Percentiles rank a stretch among this genome's conserved stretches.
phyloP scores from a whole-genome alignment of 352 stramenopile genomes.

The Lagenidium sp. region DNA sequence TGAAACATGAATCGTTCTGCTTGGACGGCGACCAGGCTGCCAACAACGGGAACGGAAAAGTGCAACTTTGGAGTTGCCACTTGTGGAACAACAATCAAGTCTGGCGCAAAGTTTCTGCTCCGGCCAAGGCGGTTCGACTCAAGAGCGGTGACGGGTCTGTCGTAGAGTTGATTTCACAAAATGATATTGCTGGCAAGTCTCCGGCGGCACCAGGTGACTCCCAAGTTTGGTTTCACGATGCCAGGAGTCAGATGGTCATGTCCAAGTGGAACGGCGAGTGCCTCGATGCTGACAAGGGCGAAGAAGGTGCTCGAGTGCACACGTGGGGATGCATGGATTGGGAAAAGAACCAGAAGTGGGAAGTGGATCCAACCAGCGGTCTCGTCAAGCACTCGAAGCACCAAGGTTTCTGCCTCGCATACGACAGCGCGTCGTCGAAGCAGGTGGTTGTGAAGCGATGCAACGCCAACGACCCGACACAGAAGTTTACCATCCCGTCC shows the following conservation, averaged over 20 bases:
- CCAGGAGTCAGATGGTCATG: conserved; percentile 8
- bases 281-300: not conserved
- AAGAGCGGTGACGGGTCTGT: conserved; percentile 3
- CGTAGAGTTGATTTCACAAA: conserved; percentile 4
- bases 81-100: conserved; percentile 46
- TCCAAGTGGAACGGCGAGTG: conserved; percentile 14
- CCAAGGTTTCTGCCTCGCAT: conserved; percentile 37
- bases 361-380: not conserved
- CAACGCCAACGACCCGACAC: conserved; percentile 24
- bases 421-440: conserved; percentile 30
- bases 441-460: conserved; percentile 41
- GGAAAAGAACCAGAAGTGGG: not conserved
- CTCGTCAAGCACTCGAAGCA: not conserved
- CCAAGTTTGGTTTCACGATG: conserved; percentile 13
- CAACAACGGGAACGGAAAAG: conserved; percentile 24
- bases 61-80: conserved; percentile 39
- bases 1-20: conserved; percentile 46
- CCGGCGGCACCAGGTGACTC: conserved; percentile 3
- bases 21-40: conserved; percentile 33
- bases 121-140: conserved; percentile 6
- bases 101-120: conserved; percentile 7
- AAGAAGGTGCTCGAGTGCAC: not conserved
- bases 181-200: not conserved
- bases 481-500: conserved; percentile 10
- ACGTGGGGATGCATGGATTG: not conserved